Conservation (phyloP, 768 basidiomycete genomes). For the Lyophyllum semitale region DNA sequence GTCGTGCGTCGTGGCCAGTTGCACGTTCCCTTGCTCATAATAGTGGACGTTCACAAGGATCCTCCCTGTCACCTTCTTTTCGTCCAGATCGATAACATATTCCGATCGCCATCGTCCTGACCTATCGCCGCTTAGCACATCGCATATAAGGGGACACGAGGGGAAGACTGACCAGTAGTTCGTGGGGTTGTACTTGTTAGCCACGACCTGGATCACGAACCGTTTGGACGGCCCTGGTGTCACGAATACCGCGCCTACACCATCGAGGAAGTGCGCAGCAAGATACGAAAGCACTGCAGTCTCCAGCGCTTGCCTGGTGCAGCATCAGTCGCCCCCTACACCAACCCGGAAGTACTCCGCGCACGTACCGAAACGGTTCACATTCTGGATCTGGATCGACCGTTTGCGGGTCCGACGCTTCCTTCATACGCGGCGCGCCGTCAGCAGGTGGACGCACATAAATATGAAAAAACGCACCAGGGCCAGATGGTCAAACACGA, state of each 20-base stretch:
- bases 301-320: conserved; percentile 69
- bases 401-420: conserved; percentile 72
- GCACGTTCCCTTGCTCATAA: conserved; percentile 97
- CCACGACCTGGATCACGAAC: conserved; percentile 83
- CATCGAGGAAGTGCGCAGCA: conserved; percentile 79
- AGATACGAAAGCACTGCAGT: conserved; percentile 68
- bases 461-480: conserved; percentile 51
- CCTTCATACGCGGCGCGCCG: conserved; percentile 42
- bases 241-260: conserved; percentile 74
- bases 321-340: neutral
- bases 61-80: conserved; percentile 65
- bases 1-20: conserved; percentile 77
- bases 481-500: conserved; percentile 82
- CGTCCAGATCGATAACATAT: conserved; percentile 72
- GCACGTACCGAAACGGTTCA: conserved; percentile 77
- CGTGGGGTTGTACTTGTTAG: conserved; percentile 91
- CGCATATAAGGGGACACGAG: neutral
- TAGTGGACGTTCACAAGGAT: conserved; percentile 91
- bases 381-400: conserved; percentile 62
- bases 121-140: conserved; percentile 45
- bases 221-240: conserved; percentile 41
- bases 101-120: conserved; percentile 94
- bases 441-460: neutral
- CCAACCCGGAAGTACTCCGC: neutral
- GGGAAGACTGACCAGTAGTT: conserved; percentile 77